A percentile compares a stretch with the other conserved stretches of the same genome.
Evolutionary conservation across 768 basidiomycete genomes (phyloP).

Genomic region (Tylopilus vinaceipallidus): DNA sequence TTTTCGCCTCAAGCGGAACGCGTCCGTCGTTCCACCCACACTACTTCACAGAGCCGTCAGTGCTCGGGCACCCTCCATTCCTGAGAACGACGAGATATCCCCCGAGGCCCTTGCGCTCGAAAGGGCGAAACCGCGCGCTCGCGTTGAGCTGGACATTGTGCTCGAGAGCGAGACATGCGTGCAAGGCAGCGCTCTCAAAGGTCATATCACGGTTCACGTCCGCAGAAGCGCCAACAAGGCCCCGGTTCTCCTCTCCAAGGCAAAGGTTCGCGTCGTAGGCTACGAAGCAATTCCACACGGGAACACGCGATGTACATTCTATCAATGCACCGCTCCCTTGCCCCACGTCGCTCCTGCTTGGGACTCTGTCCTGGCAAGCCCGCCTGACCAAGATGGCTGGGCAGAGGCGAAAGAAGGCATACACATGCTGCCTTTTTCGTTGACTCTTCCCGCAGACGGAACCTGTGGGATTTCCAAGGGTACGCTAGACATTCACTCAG

Average conservation of each 20-base stretch:
- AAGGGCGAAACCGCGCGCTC: conserved; percentile 68
- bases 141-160: conserved; percentile 81
- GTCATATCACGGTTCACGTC: conserved; percentile 65
- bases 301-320: conserved; percentile 74
- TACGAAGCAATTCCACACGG: conserved; percentile 70
- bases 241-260: conserved; percentile 63
- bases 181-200: conserved; percentile 74
- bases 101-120: conserved; percentile 50
- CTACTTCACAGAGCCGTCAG: conserved; percentile 9
- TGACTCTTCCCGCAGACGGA: conserved; percentile 60
- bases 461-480: conserved; percentile 60
- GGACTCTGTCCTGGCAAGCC: conserved; percentile 42
- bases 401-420: conserved; percentile 60
- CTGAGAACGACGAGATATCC: conserved; percentile 10
- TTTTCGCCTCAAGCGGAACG: conserved; percentile 54
- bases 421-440: conserved; percentile 69
- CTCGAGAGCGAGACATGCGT: conserved; percentile 73
- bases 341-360: conserved; percentile 47
- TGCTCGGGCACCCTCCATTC: background rate
- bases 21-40: conserved; percentile 39
- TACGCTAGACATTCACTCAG: conserved; percentile 48
- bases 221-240: conserved; percentile 51
- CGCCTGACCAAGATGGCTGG: conserved; percentile 60
- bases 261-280: conserved; percentile 79
- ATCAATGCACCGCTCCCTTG: conserved; percentile 63